Evolutionary conservation across 768 basidiomycete genomes (phyloP).

Genomic region (Termitomyces sp.): DNA sequence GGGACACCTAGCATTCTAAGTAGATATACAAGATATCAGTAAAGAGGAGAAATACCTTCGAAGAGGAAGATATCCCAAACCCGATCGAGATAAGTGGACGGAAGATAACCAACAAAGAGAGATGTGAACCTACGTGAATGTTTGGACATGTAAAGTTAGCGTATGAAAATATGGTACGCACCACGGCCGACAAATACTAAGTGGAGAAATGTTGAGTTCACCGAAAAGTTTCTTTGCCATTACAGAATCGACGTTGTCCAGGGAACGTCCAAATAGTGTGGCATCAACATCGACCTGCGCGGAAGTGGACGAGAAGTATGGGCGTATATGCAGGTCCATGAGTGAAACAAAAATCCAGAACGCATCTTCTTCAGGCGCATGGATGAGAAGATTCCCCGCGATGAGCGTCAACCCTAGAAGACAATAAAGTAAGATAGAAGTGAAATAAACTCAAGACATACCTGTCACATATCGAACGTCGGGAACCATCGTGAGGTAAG

Average conservation of each 20-base stretch:
- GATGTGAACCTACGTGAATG: slow-evolving; percentile 55
- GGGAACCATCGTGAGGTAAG: slow-evolving; percentile 82
- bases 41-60: slow-evolving; percentile 50
- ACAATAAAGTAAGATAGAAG: not conserved
- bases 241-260: slow-evolving; percentile 56
- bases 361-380: slow-evolving; percentile 82
- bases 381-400: slow-evolving; percentile 64
- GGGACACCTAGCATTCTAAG: slow-evolving; percentile 47
- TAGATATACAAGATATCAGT: not conserved
- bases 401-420: slow-evolving; percentile 60
- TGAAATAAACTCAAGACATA: slow-evolving; percentile 21
- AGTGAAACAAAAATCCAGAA: slow-evolving; percentile 88
- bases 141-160: not conserved
- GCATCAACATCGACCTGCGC: slow-evolving; percentile 76
- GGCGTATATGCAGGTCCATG: slow-evolving; percentile 80
- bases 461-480: slow-evolving; percentile 68
- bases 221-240: slow-evolving; percentile 65
- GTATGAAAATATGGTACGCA: slow-evolving; percentile 22
- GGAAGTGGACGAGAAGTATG: slow-evolving; percentile 60
- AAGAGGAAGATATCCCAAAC: slow-evolving; percentile 82
- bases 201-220: slow-evolving; percentile 55
- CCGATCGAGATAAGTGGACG: slow-evolving; percentile 59
- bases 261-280: slow-evolving; percentile 58
- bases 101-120: slow-evolving; percentile 64
- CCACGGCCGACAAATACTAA: slow-evolving; percentile 61